Conservation (phyloP, 768 basidiomycete genomes). For the Termitomyces bulborhizus region DNA sequence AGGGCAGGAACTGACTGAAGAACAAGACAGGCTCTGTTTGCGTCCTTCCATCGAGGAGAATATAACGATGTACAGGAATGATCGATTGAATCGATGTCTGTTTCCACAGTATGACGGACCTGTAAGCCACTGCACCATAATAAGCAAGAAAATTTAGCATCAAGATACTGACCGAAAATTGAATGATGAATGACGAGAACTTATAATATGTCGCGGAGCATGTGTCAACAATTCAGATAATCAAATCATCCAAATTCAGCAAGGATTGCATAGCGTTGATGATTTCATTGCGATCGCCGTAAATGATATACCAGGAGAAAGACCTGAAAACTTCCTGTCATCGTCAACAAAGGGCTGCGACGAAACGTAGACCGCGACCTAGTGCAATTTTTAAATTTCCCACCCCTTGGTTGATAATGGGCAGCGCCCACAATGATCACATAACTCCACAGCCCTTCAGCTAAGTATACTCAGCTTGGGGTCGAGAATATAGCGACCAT, state of each 20-base stretch:
- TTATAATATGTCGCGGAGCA: not conserved
- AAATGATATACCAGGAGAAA: not conserved
- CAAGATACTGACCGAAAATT: not conserved
- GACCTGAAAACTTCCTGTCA: not conserved
- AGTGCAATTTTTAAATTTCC: not conserved
- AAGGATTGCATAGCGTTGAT: not conserved
- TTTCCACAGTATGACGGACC: not conserved
- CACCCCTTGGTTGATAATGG: not conserved
- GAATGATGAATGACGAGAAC: not conserved
- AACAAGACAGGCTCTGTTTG: not conserved
- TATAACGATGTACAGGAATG: too few relatives aligned
- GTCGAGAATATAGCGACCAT: not conserved
- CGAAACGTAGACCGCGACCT: too few relatives aligned
- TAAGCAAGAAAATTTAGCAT: not conserved
- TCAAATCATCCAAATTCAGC: not conserved
- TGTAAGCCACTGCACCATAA: not conserved
- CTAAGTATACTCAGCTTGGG: too few relatives aligned
- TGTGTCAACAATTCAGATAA: not conserved
- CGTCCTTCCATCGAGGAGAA: not conserved
- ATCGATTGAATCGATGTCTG: not conserved
- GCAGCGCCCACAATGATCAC: too few relatives aligned
- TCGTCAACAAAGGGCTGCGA: not conserved
- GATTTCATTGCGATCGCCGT: not conserved
- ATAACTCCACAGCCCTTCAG: not conserved
- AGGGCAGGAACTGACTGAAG: not conserved